Evolutionary conservation across 306 rosid genomes (phyloP), one percentile per base, ranked within the genome.

Genomic region (Ammopiptanthus mongolicus): DNA sequence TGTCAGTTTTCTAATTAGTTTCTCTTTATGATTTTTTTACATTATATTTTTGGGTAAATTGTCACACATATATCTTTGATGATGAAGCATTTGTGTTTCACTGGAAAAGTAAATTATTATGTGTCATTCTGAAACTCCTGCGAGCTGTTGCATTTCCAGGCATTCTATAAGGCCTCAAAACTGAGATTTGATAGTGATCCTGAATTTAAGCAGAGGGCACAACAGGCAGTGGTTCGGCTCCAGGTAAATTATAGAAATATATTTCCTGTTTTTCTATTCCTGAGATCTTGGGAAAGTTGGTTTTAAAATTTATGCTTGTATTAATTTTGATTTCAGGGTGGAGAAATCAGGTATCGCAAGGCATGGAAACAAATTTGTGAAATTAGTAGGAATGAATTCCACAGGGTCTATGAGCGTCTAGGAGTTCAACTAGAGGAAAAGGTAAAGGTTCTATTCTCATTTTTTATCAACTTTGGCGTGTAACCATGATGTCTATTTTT

Each of bases 331-430:
- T 65, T 65, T 79, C 84, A 95, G 97, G 87, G 97, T 65, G 97
- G 99, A 74, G 91, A 92, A 25, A 47, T 50, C 51, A 85, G 68
- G 78, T 95, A 92, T 74, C 96, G 78, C 8, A 79, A 83, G 71
- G 97, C 97, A 50, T 95, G 99, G 97, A 65, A 81, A 48, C 84
- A 87, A 73, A 95, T 95, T 46, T 95, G 97, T 83, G 97, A 87
- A 81, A 82, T 92, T 80, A 92, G 99, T 74, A 87, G 96, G 72
- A 89, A 80, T 70, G 99, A 95, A 80, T 95, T 90, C 64, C 82
- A 95, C 64, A 86, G 29, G 86, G 97, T 95, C 74, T 95, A 95
- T 84, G 81, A 90, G 65, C 90, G 96, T 33, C 96, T 95, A 69
- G 92, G 97, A 53, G 84, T 89, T 78, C 83, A 66, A 62, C 71